Base-by-base conservation (phyloP, 257 asterid genomes). In the Apocynum venetum region DNA sequence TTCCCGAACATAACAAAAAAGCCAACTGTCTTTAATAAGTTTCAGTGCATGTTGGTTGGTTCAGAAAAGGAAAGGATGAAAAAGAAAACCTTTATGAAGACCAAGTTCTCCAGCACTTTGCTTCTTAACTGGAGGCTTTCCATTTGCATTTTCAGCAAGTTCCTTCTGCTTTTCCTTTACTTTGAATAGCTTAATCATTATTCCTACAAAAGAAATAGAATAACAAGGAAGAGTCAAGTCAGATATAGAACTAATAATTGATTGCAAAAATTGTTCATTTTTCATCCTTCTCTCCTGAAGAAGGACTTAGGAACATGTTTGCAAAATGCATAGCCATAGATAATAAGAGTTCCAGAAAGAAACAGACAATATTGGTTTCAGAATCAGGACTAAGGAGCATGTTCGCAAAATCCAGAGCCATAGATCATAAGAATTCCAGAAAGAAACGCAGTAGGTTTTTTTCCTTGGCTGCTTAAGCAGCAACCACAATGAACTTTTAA, bases 71-170 rank as follows among this genome's bases (percentile, higher is more conserved):
- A 68, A 68, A 46, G 53, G 38, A 43, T 6, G 5, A 65, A 7
- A 10, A 43, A 52, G 36, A 38, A 10, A 59, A 84, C 88, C 88
- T 84, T n/a, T 84, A 75, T 90, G 92, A 86, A 93, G 95, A 79
- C 98, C 97, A 47, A 93, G 81, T 83, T 93, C 98, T 77, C 97
- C 98, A 82, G 98, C 96, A 86, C 96, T 93, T 83, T 91, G 97
- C 86, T 90, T 93, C 92, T 91, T 91, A 57, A 75, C 97, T 31
- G 96, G 89, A 80, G 96, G 94, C 80, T 81, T 89, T 67, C 98
- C 97, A 55, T 94, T 87, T 80, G 94, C 90, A 82, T 89, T 94
- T 86, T 91, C 98, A 80, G 96, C 97, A 79, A 88, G 92, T 79
- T 91, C 98, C 86, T 91, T 94, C 83, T 93, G 97, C 81, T 91